These are phyloP conservation scores for Colletotrichum tofieldiae DNA, from an alignment of 2,329 filamentous ascomycete genomes.

Conservation along the genomic window DNA sequence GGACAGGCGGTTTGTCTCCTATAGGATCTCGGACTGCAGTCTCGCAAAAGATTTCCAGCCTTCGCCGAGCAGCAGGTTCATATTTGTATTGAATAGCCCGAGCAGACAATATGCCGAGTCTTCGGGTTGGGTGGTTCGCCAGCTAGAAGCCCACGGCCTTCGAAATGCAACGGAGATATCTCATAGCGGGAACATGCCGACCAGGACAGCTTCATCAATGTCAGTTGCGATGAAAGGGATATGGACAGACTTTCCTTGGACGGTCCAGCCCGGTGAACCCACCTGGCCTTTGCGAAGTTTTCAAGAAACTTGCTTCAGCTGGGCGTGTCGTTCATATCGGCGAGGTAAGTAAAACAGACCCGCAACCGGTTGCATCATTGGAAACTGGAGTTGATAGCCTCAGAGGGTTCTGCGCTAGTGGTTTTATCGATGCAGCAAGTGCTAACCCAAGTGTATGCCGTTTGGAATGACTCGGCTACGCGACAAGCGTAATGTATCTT, in stretches of 20 bases:
- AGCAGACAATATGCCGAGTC: too few species aligned
- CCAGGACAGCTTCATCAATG: neutral
- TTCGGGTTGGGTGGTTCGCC: too few species aligned
- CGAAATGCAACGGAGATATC: conserved; percentile 44
- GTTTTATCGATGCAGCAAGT: conserved; percentile 26
- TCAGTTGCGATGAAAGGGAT: neutral
- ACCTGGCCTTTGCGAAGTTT: neutral
- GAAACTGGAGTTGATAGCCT: conserved; percentile 1
- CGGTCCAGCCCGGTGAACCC: conserved; percentile 7
- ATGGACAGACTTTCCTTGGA: neutral
- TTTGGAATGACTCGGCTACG: neutral
- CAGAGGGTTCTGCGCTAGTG: conserved; percentile 10
- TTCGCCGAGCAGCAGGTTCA: too few species aligned
- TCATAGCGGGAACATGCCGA: neutral
- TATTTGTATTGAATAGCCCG: too few species aligned
- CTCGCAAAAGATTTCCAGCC: too few species aligned
- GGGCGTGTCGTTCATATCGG: neutral
- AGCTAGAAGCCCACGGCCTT: conserved; percentile 48
- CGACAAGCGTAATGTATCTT: conserved; percentile 6
- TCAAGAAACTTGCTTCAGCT: neutral
- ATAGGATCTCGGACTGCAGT: too few species aligned
- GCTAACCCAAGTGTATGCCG: conserved; percentile 4
- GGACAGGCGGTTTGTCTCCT: too few species aligned
- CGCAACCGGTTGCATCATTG: neutral
- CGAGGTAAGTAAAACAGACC: neutral